A percentile compares a stretch with the other conserved stretches of the same genome.
phyloP scores from a whole-genome alignment of 306 rosid species.

The Betula pendula region DNA sequence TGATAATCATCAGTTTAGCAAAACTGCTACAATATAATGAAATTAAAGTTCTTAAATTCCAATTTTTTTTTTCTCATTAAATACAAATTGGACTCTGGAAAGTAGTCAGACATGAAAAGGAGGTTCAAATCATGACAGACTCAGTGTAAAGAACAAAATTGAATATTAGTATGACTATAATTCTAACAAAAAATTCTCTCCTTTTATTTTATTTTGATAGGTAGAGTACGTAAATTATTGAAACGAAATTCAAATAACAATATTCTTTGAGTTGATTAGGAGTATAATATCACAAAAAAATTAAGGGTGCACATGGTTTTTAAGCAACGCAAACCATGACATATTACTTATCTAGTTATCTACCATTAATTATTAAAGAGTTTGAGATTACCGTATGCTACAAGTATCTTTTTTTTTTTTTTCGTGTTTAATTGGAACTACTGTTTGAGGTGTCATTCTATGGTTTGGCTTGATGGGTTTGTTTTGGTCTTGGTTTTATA shows the following conservation, averaged over 20 bases:
- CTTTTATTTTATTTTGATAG: no score
- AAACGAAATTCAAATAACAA: no score
- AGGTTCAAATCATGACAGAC: not conserved
- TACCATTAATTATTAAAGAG: constrained; percentile 17
- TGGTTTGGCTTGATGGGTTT: constrained; percentile 11
- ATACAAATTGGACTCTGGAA: not conserved
- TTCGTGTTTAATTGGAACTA: no score
- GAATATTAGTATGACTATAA: not conserved
- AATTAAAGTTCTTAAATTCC: not conserved
- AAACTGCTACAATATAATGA: not conserved
- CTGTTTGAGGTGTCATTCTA: no score
- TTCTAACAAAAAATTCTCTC: no score
- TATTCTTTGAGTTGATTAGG: no score
- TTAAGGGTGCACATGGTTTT: no score
- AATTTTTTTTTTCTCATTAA: not conserved
- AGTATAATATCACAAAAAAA: no score
- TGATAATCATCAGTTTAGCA: not conserved
- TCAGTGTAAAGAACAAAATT: not conserved
- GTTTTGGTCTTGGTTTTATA: constrained; percentile 33
- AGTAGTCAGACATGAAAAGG: not conserved
- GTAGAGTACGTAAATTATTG: no score
- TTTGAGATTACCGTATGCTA: constrained; percentile 67
- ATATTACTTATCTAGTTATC: no score
- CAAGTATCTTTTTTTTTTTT: no score
- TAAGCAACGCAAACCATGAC: no score